A percentile compares a stretch with the other conserved stretches of the same genome.
phyloP scores from a whole-genome alignment of 345 rosid species.

The Boechera divaricarpa region DNA sequence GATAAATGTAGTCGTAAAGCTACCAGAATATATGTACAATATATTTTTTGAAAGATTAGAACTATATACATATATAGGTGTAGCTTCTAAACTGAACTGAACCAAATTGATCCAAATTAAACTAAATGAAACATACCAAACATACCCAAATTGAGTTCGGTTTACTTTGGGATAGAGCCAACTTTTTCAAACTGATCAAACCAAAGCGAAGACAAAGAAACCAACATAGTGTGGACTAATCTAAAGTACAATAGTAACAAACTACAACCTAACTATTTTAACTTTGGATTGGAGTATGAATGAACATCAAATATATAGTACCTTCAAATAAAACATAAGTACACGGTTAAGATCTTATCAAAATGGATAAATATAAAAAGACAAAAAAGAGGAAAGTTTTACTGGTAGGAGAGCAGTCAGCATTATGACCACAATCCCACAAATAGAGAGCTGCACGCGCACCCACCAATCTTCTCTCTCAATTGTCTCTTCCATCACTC shows the following conservation, averaged over 20 bases:
- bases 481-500: constrained; percentile 42
- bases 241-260: constrained; percentile 1
- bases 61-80: neutral
- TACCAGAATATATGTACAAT: too few species aligned
- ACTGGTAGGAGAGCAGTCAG: constrained; percentile 31
- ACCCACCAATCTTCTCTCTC: constrained; percentile 60
- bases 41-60: neutral
- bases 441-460: constrained; percentile 67
- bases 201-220: constrained; percentile 20
- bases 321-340: neutral
- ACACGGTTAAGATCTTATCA: constrained; percentile 8
- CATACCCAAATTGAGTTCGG: neutral
- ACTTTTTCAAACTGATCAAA: constrained; percentile 9
- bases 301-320: neutral
- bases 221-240: constrained; percentile 6
- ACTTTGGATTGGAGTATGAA: neutral
- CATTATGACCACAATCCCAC: constrained; percentile 73
- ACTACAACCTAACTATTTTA: neutral
- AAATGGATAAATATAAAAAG: constrained; percentile 7
- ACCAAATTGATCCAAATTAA: neutral
- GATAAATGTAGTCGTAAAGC: too few species aligned
- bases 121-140: neutral
- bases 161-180: neutral
- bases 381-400: constrained; percentile 10
- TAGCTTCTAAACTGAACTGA: neutral